These are phyloP conservation scores for Triglochin maritima DNA, from an alignment of 106 monocot species.

Conservation along the genomic window DNA sequence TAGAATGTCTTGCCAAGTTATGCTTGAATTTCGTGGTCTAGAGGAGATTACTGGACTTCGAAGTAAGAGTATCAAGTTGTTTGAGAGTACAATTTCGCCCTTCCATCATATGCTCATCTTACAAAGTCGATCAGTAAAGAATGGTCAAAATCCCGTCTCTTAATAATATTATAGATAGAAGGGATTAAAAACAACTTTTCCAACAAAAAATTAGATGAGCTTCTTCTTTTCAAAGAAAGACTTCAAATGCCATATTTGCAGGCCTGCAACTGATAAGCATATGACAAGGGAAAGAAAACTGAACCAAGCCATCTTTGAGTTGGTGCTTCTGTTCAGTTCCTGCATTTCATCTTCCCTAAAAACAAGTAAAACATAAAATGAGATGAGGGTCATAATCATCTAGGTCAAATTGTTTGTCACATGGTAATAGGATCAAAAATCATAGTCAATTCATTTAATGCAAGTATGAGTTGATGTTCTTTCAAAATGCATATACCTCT, in stretches of 20 bases:
- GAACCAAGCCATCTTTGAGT: constrained; percentile 26
- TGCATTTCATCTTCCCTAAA: constrained; percentile 30
- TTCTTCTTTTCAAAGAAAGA: constrained; percentile 28
- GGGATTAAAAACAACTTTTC: not conserved
- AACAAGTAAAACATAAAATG: not conserved
- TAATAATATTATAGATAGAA: not conserved
- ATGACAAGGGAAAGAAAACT: constrained; percentile 21
- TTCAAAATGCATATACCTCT: constrained; percentile 38
- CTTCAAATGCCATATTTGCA: constrained; percentile 29
- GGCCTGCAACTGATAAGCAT: constrained; percentile 22
- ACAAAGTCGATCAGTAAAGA: not conserved
- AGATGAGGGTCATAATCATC: not conserved
- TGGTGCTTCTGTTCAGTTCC: constrained; percentile 20
- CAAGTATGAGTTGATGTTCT: not conserved
- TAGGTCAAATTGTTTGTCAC: not conserved
- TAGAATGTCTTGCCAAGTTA: too few relatives aligned
- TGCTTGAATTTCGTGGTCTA: too few relatives aligned
- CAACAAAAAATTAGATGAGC: constrained; percentile 13
- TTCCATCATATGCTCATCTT: too few relatives aligned
- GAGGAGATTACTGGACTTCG: too few relatives aligned
- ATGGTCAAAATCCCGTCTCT: not conserved
- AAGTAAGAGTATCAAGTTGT: too few relatives aligned
- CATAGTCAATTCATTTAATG: not conserved
- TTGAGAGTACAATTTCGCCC: too few relatives aligned
- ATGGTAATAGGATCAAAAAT: not conserved